These are phyloP conservation scores for Kokia cookei DNA, from an alignment of 441 rosid genomes.

Conservation along the genomic window DNA sequence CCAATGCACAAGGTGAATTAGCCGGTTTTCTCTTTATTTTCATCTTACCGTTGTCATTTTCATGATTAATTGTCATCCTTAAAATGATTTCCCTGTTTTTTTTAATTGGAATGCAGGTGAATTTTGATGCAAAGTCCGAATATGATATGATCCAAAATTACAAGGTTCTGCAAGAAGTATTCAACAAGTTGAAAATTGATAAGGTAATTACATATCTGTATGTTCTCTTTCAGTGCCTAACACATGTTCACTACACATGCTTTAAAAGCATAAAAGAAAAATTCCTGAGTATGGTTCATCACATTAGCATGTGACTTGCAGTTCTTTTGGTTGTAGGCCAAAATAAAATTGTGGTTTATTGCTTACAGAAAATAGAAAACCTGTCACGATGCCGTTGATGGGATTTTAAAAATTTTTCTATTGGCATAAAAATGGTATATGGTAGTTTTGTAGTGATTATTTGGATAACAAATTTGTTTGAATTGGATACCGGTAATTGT, in stretches of 20 bases:
- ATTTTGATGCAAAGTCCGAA: constrained; percentile 88
- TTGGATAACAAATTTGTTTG: not conserved
- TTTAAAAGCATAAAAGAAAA: not conserved
- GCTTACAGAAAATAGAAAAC: not conserved
- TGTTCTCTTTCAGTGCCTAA: not conserved
- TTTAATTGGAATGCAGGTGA: constrained; percentile 46
- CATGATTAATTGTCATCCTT: not conserved
- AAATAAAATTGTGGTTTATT: not conserved
- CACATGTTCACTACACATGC: not conserved
- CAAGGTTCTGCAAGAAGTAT: constrained; percentile 90
- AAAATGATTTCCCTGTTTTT: constrained; percentile 6
- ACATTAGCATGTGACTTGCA: not conserved
- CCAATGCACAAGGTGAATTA: constrained; percentile 88
- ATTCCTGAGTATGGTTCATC: not conserved
- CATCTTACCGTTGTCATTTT: not conserved
- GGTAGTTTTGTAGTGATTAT: not conserved
- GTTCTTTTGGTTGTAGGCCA: not conserved
- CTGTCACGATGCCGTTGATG: not conserved
- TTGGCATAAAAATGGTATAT: constrained; percentile 1
- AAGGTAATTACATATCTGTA: constrained; percentile 43
- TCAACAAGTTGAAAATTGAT: constrained; percentile 84
- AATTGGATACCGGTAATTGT: not conserved
- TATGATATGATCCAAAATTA: constrained; percentile 97
- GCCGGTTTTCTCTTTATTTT: not conserved
- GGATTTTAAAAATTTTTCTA: not conserved